Conservation (phyloP, 2,329 filamentous ascomycete species). For the Cladophialophora bantiana region DNA sequence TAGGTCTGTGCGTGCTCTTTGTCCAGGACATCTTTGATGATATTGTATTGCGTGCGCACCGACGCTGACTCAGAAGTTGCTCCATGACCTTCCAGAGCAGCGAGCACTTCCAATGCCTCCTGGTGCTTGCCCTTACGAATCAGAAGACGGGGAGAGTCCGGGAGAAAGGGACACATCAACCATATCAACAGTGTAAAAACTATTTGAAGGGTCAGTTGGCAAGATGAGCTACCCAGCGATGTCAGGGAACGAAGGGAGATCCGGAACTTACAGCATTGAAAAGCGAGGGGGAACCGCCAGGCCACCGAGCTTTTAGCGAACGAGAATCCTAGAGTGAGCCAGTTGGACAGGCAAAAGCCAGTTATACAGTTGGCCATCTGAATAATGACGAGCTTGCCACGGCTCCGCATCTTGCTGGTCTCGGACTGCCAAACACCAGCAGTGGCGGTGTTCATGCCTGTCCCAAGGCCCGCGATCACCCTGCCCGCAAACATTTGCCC, state of each 20-base stretch:
- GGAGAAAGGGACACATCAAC: conserved; percentile 42
- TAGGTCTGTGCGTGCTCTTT: conserved; percentile 55
- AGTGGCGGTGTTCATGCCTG: conserved; percentile 46
- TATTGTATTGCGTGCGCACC: conserved; percentile 45
- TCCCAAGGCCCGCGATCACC: conserved; percentile 52
- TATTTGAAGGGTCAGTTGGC: conserved; percentile 4
- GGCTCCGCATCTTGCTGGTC: conserved; percentile 59
- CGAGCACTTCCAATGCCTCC: conserved; percentile 57
- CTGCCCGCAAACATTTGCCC: conserved; percentile 55
- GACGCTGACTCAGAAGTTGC: conserved; percentile 42
- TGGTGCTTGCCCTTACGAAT: conserved; percentile 63
- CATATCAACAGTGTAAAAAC: conserved; percentile 62
- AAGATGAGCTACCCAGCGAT: not conserved
- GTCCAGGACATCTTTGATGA: conserved; percentile 51
- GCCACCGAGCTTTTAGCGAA: conserved; percentile 58
- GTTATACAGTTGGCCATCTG: conserved; percentile 60
- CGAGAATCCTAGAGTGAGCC: conserved; percentile 60
- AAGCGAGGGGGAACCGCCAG: conserved; percentile 66
- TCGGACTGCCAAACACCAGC: conserved; percentile 53
- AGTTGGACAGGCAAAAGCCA: conserved; percentile 56
- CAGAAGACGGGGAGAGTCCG: conserved; percentile 65
- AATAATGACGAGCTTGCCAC: conserved; percentile 61
- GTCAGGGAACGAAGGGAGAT: not conserved
- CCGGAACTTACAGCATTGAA: conserved; percentile 56
- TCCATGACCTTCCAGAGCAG: conserved; percentile 44